phyloP scores from a whole-genome alignment of 1,284 basidiomycete species.

The Ganoderma meredithae region DNA sequence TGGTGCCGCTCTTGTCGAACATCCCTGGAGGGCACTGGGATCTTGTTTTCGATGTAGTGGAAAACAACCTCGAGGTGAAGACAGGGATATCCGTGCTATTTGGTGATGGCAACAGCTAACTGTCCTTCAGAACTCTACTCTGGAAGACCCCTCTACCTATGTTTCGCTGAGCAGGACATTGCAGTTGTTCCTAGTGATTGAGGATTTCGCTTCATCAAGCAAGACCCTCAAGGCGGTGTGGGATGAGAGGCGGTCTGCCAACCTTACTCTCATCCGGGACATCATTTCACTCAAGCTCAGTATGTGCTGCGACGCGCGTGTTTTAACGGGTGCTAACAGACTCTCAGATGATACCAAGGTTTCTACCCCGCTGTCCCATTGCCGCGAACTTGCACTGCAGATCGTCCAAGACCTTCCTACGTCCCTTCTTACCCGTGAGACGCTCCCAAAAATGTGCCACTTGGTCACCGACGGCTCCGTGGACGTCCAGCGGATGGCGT shows the following conservation, averaged over 20 bases:
- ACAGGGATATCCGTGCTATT: slow-evolving; percentile 4
- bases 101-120: neutral
- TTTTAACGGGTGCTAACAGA: neutral
- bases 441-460: slow-evolving; percentile 77
- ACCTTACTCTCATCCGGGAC: slow-evolving; percentile 66
- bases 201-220: slow-evolving; percentile 78
- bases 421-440: slow-evolving; percentile 68
- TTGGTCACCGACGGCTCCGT: slow-evolving; percentile 71
- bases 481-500: slow-evolving; percentile 76
- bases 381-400: slow-evolving; percentile 71
- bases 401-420: slow-evolving; percentile 73
- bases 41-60: slow-evolving; percentile 89
- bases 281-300: slow-evolving; percentile 61
- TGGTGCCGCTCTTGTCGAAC: slow-evolving; percentile 91
- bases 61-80: slow-evolving; percentile 86
- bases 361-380: slow-evolving; percentile 71
- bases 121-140: slow-evolving; percentile 58
- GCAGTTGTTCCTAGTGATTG: slow-evolving; percentile 70
- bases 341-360: slow-evolving; percentile 44
- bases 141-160: slow-evolving; percentile 67
- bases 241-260: slow-evolving; percentile 61
- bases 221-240: slow-evolving; percentile 77
- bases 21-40: slow-evolving; percentile 92
- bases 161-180: slow-evolving; percentile 76
- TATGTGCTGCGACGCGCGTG: slow-evolving; percentile 40